A percentile compares a stretch with the other conserved stretches of the same genome.
phyloP scores from a whole-genome alignment of 305 asterid genomes.

The Fraxinus baroniana region DNA sequence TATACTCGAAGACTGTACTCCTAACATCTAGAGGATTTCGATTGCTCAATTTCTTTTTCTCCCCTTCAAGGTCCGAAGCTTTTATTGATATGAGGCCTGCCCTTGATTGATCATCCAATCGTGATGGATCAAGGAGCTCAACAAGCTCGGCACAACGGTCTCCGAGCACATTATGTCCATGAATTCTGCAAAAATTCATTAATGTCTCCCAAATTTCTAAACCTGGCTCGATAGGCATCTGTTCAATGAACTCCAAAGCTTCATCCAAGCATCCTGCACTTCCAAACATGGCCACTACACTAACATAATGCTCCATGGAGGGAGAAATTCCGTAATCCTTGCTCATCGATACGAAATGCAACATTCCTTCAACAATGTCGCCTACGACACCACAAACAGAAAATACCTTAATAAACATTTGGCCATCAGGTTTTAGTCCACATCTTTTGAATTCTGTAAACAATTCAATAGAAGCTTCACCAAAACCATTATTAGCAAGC shows the following conservation, averaged over 20 bases:
- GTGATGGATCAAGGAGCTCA: constrained; percentile 53
- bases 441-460: constrained; percentile 65
- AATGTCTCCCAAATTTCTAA: constrained; percentile 65
- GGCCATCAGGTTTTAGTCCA: constrained; percentile 76
- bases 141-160: constrained; percentile 69
- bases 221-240: constrained; percentile 61
- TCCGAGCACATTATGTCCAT: constrained; percentile 73
- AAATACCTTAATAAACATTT: constrained; percentile 64
- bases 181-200: constrained; percentile 68
- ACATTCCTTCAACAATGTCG: constrained; percentile 67
- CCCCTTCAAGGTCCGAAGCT: constrained; percentile 47
- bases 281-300: constrained; percentile 73
- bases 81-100: constrained; percentile 58
- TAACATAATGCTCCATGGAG: constrained; percentile 65
- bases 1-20: constrained; percentile 63
- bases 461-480: constrained; percentile 69
- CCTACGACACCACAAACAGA: constrained; percentile 60
- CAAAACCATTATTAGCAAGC: constrained; percentile 65
- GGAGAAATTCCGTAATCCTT: constrained; percentile 63
- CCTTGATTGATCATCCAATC: constrained; percentile 60
- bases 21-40: constrained; percentile 52
- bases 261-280: constrained; percentile 67
- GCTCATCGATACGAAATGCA: constrained; percentile 74
- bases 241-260: constrained; percentile 74
- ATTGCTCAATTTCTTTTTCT: constrained; percentile 42